Evolutionary conservation across 208 protist species (phyloP), one percentile per base, ranked within the genome.

Genomic region (Crithidia bombi): DNA sequence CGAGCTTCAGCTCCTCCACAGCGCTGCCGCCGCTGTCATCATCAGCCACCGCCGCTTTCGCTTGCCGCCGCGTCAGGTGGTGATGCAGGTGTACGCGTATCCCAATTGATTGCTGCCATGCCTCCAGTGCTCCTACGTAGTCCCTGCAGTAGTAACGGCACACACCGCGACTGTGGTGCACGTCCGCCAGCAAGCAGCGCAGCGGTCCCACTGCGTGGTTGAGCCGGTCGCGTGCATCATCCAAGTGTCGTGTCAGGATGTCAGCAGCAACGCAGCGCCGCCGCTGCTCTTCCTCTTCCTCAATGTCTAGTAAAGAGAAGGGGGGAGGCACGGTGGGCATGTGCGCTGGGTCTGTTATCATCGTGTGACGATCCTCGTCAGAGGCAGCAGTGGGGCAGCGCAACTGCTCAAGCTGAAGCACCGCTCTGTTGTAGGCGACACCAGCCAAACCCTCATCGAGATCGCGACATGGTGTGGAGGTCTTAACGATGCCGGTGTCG

Each of bases 81-180:
- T 30, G 32, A 26, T 46, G 56, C 39, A 52, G 61, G 61, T 65
- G 71, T 10, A 65, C 47, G 56, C 71, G 71, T 35, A 76, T 76
- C 26, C 63, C 55, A 10, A 70, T 32, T 10, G 71, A 69, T 26
- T 66, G 71, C 62, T 76, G 71, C 71, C 71, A 76, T 19, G 56
- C 63, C 41, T 76, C 57, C 26, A 76, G 56, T 14, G 71, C 71
- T 3, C 54, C 30, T 4, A 69, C 49, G 55, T 65, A 76, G 56
- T 70, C 38, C 6, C n/a, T 36, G 12, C 21, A 19, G 3, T 86
- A 55, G 44, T 82, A 74, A 55, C 67, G 66, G 62, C 87, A 93
- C n/a, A 85, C 79, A 23, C 84, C 87, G 2, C 56, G 51, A n/a
- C 78, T 86, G 75, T 93, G 87, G 51, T 78, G 50, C 28, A 93